Conservation (phyloP, 1,139 yeast genomes). For the Candida sp. region DNA sequence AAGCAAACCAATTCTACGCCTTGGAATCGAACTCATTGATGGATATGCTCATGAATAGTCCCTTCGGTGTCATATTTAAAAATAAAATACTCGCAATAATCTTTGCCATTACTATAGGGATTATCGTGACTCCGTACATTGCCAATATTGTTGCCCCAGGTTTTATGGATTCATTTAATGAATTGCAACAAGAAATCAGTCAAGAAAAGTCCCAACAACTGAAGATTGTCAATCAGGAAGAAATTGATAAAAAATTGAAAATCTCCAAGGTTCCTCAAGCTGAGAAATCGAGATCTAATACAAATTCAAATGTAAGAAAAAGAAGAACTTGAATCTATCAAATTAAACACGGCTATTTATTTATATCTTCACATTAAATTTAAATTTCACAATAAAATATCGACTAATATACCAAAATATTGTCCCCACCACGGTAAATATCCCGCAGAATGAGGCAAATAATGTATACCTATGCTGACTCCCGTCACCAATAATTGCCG, state of each 20-base stretch:
- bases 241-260: slow-evolving; percentile 2
- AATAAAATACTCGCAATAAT: slow-evolving; percentile 32
- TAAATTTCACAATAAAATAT: slow-evolving; percentile 16
- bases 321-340: slow-evolving; percentile 2
- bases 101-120: slow-evolving; percentile 24
- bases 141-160: slow-evolving; percentile 34
- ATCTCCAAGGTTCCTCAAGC: background rate
- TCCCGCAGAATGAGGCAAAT: slow-evolving; percentile 22
- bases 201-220: slow-evolving; percentile 4
- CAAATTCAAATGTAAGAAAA: slow-evolving; percentile 3
- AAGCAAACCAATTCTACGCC: slow-evolving; percentile 33
- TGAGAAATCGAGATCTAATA: background rate
- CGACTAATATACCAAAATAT: slow-evolving; percentile 19
- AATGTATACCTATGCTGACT: slow-evolving; percentile 16
- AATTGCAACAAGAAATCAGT: slow-evolving; percentile 15
- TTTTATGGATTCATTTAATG: slow-evolving; percentile 31
- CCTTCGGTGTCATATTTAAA: slow-evolving; percentile 41
- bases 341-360: background rate
- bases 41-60: slow-evolving; percentile 37
- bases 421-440: slow-evolving; percentile 17
- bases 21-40: slow-evolving; percentile 26
- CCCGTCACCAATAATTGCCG: slow-evolving; percentile 43
- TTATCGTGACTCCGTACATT: slow-evolving; percentile 33
- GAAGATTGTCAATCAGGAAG: slow-evolving; percentile 3
- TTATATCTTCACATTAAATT: slow-evolving; percentile 18